Conservation (phyloP, 1,284 basidiomycete genomes). For the Ustilago cynodontis region DNA sequence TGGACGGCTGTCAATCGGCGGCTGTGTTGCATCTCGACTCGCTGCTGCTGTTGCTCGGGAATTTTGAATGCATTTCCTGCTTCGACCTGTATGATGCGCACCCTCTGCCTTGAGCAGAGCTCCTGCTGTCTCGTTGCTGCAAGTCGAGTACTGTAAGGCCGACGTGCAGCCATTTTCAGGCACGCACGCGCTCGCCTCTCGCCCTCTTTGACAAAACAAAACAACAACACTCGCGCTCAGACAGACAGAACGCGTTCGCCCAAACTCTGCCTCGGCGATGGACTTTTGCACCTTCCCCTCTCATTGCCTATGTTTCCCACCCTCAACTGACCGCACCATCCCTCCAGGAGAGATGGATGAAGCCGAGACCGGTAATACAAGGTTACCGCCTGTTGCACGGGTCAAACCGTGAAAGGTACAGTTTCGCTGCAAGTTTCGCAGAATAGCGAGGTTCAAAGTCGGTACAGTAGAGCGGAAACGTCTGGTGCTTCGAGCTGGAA, state of each 20-base stretch:
- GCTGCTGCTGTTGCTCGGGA: constrained; percentile 18
- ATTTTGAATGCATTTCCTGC: constrained; percentile 27
- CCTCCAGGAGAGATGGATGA: no score
- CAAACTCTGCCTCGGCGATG: constrained; percentile 48
- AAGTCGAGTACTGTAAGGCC: constrained; percentile 18
- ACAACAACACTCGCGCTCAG: constrained; percentile 1
- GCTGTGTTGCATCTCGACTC: constrained; percentile 10
- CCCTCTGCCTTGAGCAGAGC: not conserved
- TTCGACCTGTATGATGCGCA: constrained; percentile 4
- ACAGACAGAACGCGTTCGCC: not conserved
- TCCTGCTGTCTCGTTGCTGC: not conserved
- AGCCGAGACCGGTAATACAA: constrained; percentile 1
- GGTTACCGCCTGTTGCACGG: constrained; percentile 1
- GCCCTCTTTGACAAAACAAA: constrained; percentile 14
- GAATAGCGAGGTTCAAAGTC: not conserved
- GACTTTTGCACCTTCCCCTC: constrained; percentile 11
- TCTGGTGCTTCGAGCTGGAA: not conserved
- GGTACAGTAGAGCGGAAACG: not conserved
- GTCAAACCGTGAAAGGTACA: not conserved
- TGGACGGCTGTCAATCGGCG: constrained; percentile 18
- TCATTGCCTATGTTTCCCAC: not conserved
- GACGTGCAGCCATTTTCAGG: constrained; percentile 27
- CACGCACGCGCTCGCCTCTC: constrained; percentile 3
- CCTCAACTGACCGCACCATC: no score
- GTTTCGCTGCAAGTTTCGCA: not conserved